phyloP scores from a whole-genome alignment of 208 protist genomes.

The Crithidia thermophila region DNA sequence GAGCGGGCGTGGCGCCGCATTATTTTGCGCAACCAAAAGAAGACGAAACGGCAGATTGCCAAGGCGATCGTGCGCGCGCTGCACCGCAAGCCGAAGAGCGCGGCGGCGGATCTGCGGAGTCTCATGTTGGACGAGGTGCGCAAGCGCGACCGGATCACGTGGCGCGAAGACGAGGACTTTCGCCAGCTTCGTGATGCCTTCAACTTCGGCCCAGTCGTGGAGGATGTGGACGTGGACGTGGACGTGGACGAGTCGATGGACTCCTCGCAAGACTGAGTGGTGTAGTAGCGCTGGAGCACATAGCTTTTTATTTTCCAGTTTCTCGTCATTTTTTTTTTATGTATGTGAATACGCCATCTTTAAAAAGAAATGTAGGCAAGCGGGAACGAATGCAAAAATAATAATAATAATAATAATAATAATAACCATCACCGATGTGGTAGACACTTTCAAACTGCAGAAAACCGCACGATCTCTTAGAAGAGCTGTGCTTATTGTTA shows the following conservation, averaged over 20 bases:
- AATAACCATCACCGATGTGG: too few relatives aligned
- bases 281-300: not conserved
- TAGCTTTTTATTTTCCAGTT: constrained; percentile 1
- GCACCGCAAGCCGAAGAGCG: constrained; percentile 35
- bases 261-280: not conserved
- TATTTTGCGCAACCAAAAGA: constrained; percentile 37
- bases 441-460: too few relatives aligned
- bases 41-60: constrained; percentile 41
- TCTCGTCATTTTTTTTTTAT: not conserved
- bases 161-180: constrained; percentile 35
- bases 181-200: constrained; percentile 34
- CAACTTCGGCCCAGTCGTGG: constrained; percentile 48
- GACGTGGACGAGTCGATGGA: constrained; percentile 9
- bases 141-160: constrained; percentile 35
- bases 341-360: not conserved
- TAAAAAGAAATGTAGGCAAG: not conserved
- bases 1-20: constrained; percentile 45
- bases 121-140: constrained; percentile 44
- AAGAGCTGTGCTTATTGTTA: too few relatives aligned
- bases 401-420: too few relatives aligned
- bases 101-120: constrained; percentile 19
- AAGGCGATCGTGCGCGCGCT: constrained; percentile 36
- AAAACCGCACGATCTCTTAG: too few relatives aligned
- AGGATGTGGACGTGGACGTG: constrained; percentile 47
- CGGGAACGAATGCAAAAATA: too few relatives aligned